phyloP scores from a whole-genome alignment of 805 yeast species.

The Spathaspora arborariae region DNA sequence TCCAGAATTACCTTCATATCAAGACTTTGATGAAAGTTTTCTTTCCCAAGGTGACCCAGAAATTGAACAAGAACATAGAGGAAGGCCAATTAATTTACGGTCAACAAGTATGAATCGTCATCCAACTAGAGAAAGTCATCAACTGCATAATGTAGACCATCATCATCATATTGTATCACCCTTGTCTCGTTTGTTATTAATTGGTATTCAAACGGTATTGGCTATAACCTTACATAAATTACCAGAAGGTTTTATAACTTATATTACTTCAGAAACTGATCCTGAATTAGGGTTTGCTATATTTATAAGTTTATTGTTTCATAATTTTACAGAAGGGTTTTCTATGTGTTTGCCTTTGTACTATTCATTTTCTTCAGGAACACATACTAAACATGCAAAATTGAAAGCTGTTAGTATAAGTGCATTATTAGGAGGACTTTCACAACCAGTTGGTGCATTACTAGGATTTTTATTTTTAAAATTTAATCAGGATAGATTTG shows the following conservation, averaged over 20 bases:
- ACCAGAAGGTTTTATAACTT: slow-evolving; percentile 93
- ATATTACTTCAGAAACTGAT: slow-evolving; percentile 67
- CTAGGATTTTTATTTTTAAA: slow-evolving; percentile 52
- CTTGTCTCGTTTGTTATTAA: slow-evolving; percentile 70
- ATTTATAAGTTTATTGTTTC: slow-evolving; percentile 80
- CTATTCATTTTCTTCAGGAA: slow-evolving; percentile 51
- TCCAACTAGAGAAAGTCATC: slow-evolving; percentile 2
- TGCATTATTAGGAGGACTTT: slow-evolving; percentile 69
- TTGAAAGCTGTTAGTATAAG: slow-evolving; percentile 61
- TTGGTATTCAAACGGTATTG: slow-evolving; percentile 85
- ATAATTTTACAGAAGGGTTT: slow-evolving; percentile 92
- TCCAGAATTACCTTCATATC: slow-evolving; percentile 20
- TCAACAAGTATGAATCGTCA: background rate
- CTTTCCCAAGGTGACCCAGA: background rate
- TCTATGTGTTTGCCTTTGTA: slow-evolving; percentile 89
- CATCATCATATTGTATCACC: slow-evolving; percentile 82
- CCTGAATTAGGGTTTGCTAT: slow-evolving; percentile 68
- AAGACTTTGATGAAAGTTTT: background rate
- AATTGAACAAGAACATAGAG: background rate
- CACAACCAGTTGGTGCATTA: slow-evolving; percentile 89
- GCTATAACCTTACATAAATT: slow-evolving; percentile 87
- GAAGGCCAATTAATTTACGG: background rate
- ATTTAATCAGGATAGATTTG: slow-evolving; percentile 25
- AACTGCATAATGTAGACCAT: slow-evolving; percentile 40
- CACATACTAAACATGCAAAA: slow-evolving; percentile 44